These are phyloP conservation scores for Malassezia yamatoensis DNA, from an alignment of 1,284 basidiomycete species.

Conservation along the genomic window DNA sequence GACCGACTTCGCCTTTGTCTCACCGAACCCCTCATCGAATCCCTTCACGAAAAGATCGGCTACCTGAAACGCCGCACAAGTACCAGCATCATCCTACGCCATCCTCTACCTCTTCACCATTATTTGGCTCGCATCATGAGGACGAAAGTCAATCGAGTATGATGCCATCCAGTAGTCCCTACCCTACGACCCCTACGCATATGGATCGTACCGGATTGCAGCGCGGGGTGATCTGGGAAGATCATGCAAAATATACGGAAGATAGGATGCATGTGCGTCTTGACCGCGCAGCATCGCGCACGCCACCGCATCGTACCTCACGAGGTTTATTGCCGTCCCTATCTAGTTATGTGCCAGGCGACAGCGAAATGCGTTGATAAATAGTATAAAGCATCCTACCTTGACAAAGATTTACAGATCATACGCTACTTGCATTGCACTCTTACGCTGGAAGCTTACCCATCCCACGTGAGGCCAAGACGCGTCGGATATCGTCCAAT, in stretches of 20 bases:
- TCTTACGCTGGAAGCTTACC: background rate
- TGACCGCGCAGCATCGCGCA: background rate
- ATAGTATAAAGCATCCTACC: too few species aligned
- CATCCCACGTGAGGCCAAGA: conserved; percentile 33
- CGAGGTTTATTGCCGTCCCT: background rate
- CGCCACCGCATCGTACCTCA: too few species aligned
- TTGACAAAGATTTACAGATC: too few species aligned
- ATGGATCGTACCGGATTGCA: background rate
- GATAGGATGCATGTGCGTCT: background rate
- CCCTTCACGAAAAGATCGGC: too few species aligned
- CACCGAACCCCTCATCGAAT: background rate
- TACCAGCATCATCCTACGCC: background rate
- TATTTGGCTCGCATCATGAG: background rate
- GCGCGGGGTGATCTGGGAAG: background rate
- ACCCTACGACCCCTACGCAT: conserved; percentile 1
- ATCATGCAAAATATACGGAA: background rate
- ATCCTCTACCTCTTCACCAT: background rate
- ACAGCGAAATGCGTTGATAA: background rate
- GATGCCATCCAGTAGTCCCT: conserved; percentile 5
- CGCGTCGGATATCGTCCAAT: conserved; percentile 32
- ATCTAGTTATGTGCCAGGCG: background rate
- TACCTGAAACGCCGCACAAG: too few species aligned
- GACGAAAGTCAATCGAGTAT: background rate
- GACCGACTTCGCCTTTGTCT: background rate
- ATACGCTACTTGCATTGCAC: too few species aligned